Evolutionary conservation across 371 early-diverging fungal species (phyloP).

Genomic region (Rhizopus arrhizus): DNA sequence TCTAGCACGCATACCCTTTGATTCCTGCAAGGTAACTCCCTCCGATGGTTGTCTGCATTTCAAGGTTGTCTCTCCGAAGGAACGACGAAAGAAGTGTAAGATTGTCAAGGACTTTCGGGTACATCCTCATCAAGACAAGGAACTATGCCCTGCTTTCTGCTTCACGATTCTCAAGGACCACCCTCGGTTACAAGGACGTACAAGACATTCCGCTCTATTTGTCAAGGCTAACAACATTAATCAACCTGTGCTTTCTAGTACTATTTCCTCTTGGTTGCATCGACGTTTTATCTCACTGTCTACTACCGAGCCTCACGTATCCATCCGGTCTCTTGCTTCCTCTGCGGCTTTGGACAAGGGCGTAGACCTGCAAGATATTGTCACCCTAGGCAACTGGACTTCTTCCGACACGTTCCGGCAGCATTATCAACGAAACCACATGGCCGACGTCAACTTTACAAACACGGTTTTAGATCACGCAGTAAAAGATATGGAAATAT

Average conservation of each 20-base stretch:
- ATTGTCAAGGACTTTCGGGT: conserved; percentile 20
- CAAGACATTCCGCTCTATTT: not conserved
- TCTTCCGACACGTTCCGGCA: conserved; percentile 5
- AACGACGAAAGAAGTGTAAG: not conserved
- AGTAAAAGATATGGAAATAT: not conserved
- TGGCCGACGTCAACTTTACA: conserved; percentile 11
- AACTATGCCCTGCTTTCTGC: not conserved
- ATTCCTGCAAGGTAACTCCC: not conserved
- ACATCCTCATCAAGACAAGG: not conserved
- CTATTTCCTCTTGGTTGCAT: conserved; percentile 14
- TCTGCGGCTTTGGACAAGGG: conserved; percentile 8
- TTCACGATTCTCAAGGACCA: conserved; percentile 7
- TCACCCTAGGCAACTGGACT: conserved; percentile 22
- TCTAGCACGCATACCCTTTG: conserved; percentile 8
- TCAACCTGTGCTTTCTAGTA: not conserved
- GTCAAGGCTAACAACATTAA: not conserved
- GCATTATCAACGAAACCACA: conserved; percentile 21
- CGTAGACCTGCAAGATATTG: conserved; percentile 14
- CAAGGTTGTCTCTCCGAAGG: conserved; percentile 12
- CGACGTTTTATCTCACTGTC: conserved; percentile 6
- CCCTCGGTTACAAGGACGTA: not conserved
- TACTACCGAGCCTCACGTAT: conserved; percentile 6
- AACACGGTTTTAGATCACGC: not conserved
- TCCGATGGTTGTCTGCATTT: conserved; percentile 3
- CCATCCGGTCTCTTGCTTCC: conserved; percentile 16